Base-by-base conservation (phyloP, 176 grass and related monocot genomes). In the Paspalum notatum region DNA sequence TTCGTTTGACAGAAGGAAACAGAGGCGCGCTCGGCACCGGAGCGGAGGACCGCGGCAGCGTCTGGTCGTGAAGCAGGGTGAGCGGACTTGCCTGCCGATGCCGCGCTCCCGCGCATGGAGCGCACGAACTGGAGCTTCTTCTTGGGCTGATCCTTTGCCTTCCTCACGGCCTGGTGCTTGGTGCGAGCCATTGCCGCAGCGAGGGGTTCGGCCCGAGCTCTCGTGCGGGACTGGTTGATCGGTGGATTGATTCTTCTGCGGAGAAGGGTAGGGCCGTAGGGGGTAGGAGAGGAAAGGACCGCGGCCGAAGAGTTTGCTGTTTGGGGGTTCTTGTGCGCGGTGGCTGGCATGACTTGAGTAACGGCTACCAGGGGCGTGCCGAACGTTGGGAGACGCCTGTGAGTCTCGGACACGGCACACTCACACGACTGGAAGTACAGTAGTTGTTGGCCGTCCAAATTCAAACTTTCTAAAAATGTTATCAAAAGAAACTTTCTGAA, bases 41-140 rank as follows among this genome's bases (percentile, higher is more conserved):
- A 13, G 47, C 20, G 71, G 26, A 52, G 44, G n/a, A 59, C 27
- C 9, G 32, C 7, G 48, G 47, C 32, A 21, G 47, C 48, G 8
- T 17, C 18, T 16, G 47, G 27, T 25, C 37, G 50, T 27, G 71
- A 40, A 11, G 27, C 17, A 16, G 27, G 17, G 66, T 8, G 4
- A 5, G 37, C 37, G 62, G 37, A 38, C 52, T 58, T 42, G 58
- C 72, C 72, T 75, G 72, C 9, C 72, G 20, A 2, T 38, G 72
- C 0, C 37, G 52, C 37, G 37, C 38, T 39, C 45, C 18, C 32
- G 2, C 0, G 9, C 37, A 32, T 10, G 48, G 61, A 24, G 61
- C 61, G 62, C 77, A 2, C 38, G 63, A 80, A 80, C 58, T 63
- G 75, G 62, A 79, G 76, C 62, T 43, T 66, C 76, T 79, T 79